phyloP scores from a whole-genome alignment of 352 stramenopile genomes.

The Phytophthora capsici region DNA sequence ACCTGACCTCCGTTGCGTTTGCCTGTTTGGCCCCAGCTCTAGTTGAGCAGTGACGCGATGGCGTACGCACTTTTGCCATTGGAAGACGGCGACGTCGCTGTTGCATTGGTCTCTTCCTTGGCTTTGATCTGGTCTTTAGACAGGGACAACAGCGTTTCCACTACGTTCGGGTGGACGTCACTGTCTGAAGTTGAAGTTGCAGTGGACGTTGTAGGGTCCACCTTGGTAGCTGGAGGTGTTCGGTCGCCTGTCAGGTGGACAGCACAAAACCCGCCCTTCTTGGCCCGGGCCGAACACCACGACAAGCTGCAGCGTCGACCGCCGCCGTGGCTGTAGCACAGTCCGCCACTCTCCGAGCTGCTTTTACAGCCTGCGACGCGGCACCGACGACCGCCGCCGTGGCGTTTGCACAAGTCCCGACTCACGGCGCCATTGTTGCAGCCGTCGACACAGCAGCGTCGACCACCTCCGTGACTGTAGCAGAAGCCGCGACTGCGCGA shows the following conservation, averaged over 20 bases:
- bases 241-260: conserved; percentile 55
- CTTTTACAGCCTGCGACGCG: conserved; percentile 74
- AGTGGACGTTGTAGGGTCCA: background rate
- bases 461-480: conserved; percentile 77
- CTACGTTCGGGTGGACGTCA: conserved; percentile 51
- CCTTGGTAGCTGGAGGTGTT: conserved; percentile 17
- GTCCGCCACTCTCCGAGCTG: conserved; percentile 70
- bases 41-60: conserved; percentile 69
- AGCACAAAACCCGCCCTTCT: conserved; percentile 77
- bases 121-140: conserved; percentile 43
- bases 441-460: conserved; percentile 66
- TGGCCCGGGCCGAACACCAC: conserved; percentile 76
- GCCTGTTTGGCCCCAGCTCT: background rate
- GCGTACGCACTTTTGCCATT: conserved; percentile 43
- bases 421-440: conserved; percentile 81
- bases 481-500: conserved; percentile 80
- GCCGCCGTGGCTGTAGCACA: conserved; percentile 83
- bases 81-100: conserved; percentile 1
- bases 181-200: conserved; percentile 11
- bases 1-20: conserved; percentile 11
- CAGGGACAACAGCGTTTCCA: conserved; percentile 74
- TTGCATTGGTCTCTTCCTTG: background rate
- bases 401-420: conserved; percentile 82
- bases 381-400: conserved; percentile 75
- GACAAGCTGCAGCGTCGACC: conserved; percentile 69